These are phyloP conservation scores for Urochloa ruziziensis DNA, from an alignment of 176 grass and related monocot species.

Conservation along the genomic window DNA sequence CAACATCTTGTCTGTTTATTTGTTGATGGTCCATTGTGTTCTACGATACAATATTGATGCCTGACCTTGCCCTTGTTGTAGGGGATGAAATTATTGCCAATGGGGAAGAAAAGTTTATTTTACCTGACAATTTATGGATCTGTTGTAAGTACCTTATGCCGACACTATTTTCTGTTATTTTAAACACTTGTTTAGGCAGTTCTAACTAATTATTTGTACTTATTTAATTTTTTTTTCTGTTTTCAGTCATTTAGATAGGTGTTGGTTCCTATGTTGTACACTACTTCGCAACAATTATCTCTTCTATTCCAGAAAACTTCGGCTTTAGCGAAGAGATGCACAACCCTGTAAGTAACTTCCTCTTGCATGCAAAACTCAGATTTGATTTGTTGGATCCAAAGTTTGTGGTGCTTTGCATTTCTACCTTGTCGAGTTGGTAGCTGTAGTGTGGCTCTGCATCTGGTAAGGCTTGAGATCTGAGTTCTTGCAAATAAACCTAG, in stretches of 20 bases:
- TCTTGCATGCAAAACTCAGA: not conserved
- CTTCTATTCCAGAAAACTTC: constrained; percentile 73
- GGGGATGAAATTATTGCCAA: constrained; percentile 94
- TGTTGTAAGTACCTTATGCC: constrained; percentile 52
- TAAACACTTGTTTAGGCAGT: not conserved
- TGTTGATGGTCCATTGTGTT: not conserved
- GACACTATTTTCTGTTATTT: constrained; percentile 23
- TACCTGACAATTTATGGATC: constrained; percentile 95
- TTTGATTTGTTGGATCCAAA: no score
- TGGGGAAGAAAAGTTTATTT: constrained; percentile 84
- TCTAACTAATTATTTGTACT: constrained; percentile 9
- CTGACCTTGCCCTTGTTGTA: constrained; percentile 34
- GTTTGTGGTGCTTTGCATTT: no score
- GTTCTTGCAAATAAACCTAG: no score
- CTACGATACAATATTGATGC: not conserved
- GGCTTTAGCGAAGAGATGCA: constrained; percentile 92
- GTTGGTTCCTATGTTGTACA: constrained; percentile 78
- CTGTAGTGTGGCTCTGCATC: no score
- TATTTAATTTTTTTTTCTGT: not conserved
- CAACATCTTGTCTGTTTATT: constrained; percentile 1
- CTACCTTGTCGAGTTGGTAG: no score
- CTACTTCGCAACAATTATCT: constrained; percentile 80
- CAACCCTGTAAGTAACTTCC: constrained; percentile 77
- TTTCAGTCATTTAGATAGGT: constrained; percentile 57
- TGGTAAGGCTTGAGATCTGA: no score